A percentile compares a stretch with the other conserved stretches of the same genome.
Conservation (phyloP, 306 rosid genomes). For the Trichosanthes cucumerina region DNA sequence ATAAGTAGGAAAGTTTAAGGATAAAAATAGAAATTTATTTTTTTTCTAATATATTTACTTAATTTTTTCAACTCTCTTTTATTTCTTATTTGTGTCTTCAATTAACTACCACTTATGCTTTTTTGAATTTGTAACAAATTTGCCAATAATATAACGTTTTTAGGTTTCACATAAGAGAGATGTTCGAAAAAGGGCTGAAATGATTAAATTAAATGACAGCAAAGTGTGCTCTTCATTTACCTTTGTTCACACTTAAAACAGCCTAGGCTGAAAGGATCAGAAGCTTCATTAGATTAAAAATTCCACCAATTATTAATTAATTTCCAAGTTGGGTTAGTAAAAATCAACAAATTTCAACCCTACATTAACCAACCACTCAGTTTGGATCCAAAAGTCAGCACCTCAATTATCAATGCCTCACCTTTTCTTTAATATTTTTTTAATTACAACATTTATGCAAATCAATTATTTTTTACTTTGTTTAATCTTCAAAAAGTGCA, state of each 20-base stretch:
- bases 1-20: no score
- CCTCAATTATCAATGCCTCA: not conserved
- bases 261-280: not conserved
- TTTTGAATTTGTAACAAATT: not conserved
- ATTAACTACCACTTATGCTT: not conserved
- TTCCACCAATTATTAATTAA: not conserved
- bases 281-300: not conserved
- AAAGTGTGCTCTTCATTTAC: not conserved
- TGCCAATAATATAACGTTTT: not conserved
- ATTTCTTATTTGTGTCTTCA: not conserved
- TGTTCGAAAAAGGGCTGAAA: not conserved
- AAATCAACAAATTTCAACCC: not conserved
- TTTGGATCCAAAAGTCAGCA: not conserved
- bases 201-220: not conserved
- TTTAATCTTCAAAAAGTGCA: no score
- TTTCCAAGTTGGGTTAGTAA: not conserved
- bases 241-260: not conserved
- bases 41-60: not conserved
- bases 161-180: not conserved
- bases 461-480: not conserved
- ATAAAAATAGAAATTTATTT: no score
- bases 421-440: no score
- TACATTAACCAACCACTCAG: not conserved
- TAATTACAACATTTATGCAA: no score
- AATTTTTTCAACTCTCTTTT: not conserved